Evolutionary conservation across 1,284 basidiomycete genomes (phyloP), one percentile per base, ranked within the genome.

Genomic region (Vanrija sp.): DNA sequence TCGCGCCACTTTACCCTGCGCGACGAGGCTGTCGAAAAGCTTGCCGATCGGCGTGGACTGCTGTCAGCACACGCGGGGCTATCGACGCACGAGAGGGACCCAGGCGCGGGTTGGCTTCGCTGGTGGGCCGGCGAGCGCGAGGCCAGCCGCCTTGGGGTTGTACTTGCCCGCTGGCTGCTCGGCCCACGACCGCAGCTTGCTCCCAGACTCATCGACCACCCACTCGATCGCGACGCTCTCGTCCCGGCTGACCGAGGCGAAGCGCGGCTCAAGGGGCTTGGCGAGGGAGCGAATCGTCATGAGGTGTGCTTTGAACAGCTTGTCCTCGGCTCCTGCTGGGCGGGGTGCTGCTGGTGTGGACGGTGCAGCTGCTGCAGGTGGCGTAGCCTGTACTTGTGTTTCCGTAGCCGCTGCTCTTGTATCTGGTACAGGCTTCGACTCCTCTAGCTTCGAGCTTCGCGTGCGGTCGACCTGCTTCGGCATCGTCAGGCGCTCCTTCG

Each of bases 261-360:
- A 31, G 6, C 47, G 41, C 3, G 53, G 37, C 23, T 65, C 59
- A 7, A 72, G 57, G 10, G 67, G 63, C 41, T 52, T 61, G 6
- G 72, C 63, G 8, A 61, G 35, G 0, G 62, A 61, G 6, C 63
- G 55, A 10, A 69, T 46, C 51, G 72, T 74, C 27, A 62, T 51
- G 12, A 66, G 18, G 37, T 72, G 68, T 14, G 72, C 44, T 24
- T 74, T 69, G 59, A 60, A 67, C 36, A 71, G 20, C 45, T 68
- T 72, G 12, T 63, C 65, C 22, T 61, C 61, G 9, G 48, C 51
- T 27, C 43, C 41, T 38, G 25, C 23, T 31, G 44, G 14, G 14
- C 6, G 23, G 18, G 50, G 7, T 7, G 43, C 14, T 1, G 25
- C 3, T 15, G 44, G 15, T 22, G 45, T 2, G 31, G 23, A 9